Evolutionary conservation across 2,329 filamentous ascomycete species (phyloP).

Genomic region (Gaeumannomyces tritici): DNA sequence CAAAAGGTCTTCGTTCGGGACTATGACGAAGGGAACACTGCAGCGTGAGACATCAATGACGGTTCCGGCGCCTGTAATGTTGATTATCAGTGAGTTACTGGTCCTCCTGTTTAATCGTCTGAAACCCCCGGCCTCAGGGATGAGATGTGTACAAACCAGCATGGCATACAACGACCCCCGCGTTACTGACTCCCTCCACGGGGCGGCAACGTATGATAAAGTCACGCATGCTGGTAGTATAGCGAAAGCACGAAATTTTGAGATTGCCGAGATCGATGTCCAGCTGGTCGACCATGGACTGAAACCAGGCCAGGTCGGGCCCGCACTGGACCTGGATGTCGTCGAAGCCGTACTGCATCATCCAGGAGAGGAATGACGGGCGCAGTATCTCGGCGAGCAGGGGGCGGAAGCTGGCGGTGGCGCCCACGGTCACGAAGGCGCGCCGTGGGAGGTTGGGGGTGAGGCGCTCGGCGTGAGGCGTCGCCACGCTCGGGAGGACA

Average conservation of each 20-base stretch:
- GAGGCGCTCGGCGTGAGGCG: neutral
- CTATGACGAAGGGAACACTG: constrained; percentile 71
- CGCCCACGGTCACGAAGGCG: constrained; percentile 81
- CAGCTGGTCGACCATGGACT: constrained; percentile 37
- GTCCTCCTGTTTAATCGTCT: neutral
- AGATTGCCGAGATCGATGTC: constrained; percentile 47
- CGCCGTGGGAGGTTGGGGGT: neutral
- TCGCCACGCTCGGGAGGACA: neutral
- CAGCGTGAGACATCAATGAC: constrained; percentile 75
- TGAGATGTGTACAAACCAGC: constrained; percentile 48
- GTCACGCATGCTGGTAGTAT: constrained; percentile 49
- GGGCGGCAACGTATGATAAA: constrained; percentile 49
- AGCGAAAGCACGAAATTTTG: constrained; percentile 43
- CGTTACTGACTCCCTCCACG: constrained; percentile 32
- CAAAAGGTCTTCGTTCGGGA: constrained; percentile 73
- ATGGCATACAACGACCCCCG: constrained; percentile 78
- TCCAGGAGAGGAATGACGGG: constrained; percentile 49
- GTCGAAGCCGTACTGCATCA: constrained; percentile 55
- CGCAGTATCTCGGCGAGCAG: constrained; percentile 60
- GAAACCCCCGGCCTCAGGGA: neutral
- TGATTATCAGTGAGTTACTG: neutral
- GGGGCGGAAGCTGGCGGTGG: constrained; percentile 72
- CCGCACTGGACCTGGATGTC: constrained; percentile 76
- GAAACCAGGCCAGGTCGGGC: constrained; percentile 50
- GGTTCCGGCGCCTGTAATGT: constrained; percentile 65